Base-by-base conservation (phyloP, 345 rosid species). In the Sonneratia caseolaris region DNA sequence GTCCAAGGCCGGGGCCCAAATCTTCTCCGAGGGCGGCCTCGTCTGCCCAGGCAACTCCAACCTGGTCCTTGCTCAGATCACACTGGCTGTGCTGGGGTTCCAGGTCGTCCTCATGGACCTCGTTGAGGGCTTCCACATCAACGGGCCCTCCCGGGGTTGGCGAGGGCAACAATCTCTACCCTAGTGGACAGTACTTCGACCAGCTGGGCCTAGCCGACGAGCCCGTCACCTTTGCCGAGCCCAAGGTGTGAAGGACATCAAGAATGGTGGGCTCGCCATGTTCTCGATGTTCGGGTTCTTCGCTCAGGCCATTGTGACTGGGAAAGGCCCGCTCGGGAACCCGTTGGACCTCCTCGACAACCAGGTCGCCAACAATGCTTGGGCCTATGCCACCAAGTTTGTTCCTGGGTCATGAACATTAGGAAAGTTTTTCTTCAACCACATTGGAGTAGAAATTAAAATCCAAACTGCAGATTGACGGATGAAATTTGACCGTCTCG, bases 251-350 rank as follows among this genome's bases (percentile, higher is more conserved):
- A 94, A 94, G 78, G 98, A 94, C 79, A 91, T 94, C 82, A 90
- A 91, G 89, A 91, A 94, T 62, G 98, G 96, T 32, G 78, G 98
- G 72, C 79, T 91, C 37, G 98, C 97, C 74, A 91, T 91, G 98
- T 94, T 94, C 86, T 87, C 98, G 68, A 94, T 94, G 98, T 94
- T 94, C 70, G 97, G 98, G 45, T 94, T 88, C 93, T 94, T 90
- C 64, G 97, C 91, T 57, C 97, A 94, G 80, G 97, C 97, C 70
- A 90, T 91, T 78, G 96, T 94, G 4, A 90, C 96, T 0, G 97
- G 98, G 16, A 94, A 94, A 79, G 97, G 98, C 70, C 98, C 98
- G 18, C 80, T 90, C 61, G 96, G 91, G 81, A 94, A 91, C 73
- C 93, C 91, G 67, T 79, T 91, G 65, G 98, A 91, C 78, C 98